phyloP scores from a whole-genome alignment of 23 red algal genomes.

The Gracilaria vermiculophylla region DNA sequence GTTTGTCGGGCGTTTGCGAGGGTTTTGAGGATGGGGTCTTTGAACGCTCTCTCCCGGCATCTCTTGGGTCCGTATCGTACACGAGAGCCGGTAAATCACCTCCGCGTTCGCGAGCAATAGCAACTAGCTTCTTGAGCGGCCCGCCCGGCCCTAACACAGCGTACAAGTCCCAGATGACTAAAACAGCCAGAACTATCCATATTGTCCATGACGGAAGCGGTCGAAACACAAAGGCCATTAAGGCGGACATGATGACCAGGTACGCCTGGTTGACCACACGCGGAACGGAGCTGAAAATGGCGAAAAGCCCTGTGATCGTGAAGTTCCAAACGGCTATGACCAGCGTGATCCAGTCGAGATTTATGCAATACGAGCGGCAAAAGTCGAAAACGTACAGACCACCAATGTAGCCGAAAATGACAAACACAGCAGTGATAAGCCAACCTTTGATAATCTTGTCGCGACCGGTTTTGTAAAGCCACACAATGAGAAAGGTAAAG shows the following conservation, averaged over 20 bases:
- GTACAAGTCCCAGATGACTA: slow-evolving; percentile 89
- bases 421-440: slow-evolving; percentile 61
- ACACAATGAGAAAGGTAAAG: slow-evolving; percentile 76
- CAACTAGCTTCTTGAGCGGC: slow-evolving; percentile 67
- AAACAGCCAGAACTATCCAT: slow-evolving; percentile 63
- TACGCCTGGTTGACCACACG: slow-evolving; percentile 75
- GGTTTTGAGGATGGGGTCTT: background rate
- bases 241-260: slow-evolving; percentile 68
- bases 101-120: slow-evolving; percentile 64
- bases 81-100: slow-evolving; percentile 81
- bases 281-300: slow-evolving; percentile 79
- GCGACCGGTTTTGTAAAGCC: slow-evolving; percentile 65
- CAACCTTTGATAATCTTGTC: slow-evolving; percentile 53
- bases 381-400: slow-evolving; percentile 79
- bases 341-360: slow-evolving; percentile 80
- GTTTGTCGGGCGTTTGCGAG: background rate
- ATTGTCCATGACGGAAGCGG: slow-evolving; percentile 62
- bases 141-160: slow-evolving; percentile 74
- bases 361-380: slow-evolving; percentile 71
- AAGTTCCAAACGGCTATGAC: slow-evolving; percentile 72
- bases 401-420: slow-evolving; percentile 71
- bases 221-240: slow-evolving; percentile 82
- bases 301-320: slow-evolving; percentile 65
- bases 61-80: slow-evolving; percentile 84
- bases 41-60: slow-evolving; percentile 41